Evolutionary conservation across 2,329 filamentous ascomycete genomes (phyloP).

Genomic region (Penicillium frequentans): DNA sequence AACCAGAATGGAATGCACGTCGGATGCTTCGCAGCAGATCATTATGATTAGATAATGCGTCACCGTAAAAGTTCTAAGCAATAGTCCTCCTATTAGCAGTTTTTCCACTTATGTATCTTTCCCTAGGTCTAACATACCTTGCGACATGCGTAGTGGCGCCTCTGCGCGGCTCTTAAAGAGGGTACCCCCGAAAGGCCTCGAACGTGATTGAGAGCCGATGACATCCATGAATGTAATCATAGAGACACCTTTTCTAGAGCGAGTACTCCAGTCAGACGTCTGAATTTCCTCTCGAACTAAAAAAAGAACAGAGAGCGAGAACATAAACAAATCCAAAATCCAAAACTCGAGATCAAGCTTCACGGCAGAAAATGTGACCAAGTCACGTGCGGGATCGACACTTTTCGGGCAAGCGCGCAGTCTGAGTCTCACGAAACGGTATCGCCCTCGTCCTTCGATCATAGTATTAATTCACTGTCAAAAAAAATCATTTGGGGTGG

Average conservation of each 20-base stretch:
- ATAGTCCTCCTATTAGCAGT: neutral
- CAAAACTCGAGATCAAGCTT: constrained; percentile 3
- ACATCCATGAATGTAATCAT: constrained; percentile 44
- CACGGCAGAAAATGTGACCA: constrained; percentile 25
- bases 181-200: constrained; percentile 37
- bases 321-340: neutral
- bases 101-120: neutral
- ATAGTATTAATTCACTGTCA: neutral
- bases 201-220: constrained; percentile 42
- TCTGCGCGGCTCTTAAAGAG: constrained; percentile 36
- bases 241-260: constrained; percentile 17
- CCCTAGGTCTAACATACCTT: constrained; percentile 10
- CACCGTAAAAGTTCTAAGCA: neutral
- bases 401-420: constrained; percentile 33
- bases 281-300: neutral
- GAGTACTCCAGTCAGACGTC: constrained; percentile 12
- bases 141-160: constrained; percentile 24
- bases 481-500: constrained; percentile 3
- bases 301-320: neutral
- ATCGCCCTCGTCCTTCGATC: constrained; percentile 21
- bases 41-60: neutral
- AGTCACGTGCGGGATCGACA: constrained; percentile 37
- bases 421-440: constrained; percentile 23
- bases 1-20: constrained; percentile 4
- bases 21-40: constrained; percentile 2